Base-by-base conservation (phyloP, 345 rosid genomes). In the Syzygium grande region DNA sequence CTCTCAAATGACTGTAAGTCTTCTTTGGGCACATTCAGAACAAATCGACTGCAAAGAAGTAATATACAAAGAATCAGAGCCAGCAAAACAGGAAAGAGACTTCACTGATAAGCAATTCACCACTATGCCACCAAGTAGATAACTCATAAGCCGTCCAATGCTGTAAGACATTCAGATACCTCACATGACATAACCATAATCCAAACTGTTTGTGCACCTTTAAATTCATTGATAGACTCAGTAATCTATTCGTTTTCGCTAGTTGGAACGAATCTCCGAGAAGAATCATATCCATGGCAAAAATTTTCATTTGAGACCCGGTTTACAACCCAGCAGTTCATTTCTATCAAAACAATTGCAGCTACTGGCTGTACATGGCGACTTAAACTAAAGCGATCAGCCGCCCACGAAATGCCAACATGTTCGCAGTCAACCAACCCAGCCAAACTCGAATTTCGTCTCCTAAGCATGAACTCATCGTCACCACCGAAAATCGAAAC, bases 1-100 rank as follows among this genome's bases (percentile, higher is more conserved):
- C 99, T 94, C 96, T 98, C 99, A 88, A 98, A 97, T 43, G 99
- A 98, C 88, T 97, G 97, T 85, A 94, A 99, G 87, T 98, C 99
- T 92, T 98, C 99, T 92, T 98, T 93, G 2, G 99, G 99, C 58
- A 98, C 99, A 90, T 97, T 98, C 91, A 97, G 90, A 85, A 98
- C 99, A 90, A 98, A 95, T 77, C 99, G 98, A 93, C 99, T 98
- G 96, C 92, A 89, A 23, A 55, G 34, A 11, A 83, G 25, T 23
- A 83, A 29, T 61, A 10, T 38, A 86, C 85, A 59, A 51, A 63
- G 3, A 22, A 29, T 84, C 63, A 84, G 86, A 52, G 27, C 46
- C 86, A 53, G 23, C 13, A 29, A 52, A 84, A 14, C 41, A 11
- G 61, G 27, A 84, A 84, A 84, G 52, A 84, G 59, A n/a, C 43